Evolutionary conservation across 306 rosid species (phyloP).

Genomic region (Cicer bijugum): DNA sequence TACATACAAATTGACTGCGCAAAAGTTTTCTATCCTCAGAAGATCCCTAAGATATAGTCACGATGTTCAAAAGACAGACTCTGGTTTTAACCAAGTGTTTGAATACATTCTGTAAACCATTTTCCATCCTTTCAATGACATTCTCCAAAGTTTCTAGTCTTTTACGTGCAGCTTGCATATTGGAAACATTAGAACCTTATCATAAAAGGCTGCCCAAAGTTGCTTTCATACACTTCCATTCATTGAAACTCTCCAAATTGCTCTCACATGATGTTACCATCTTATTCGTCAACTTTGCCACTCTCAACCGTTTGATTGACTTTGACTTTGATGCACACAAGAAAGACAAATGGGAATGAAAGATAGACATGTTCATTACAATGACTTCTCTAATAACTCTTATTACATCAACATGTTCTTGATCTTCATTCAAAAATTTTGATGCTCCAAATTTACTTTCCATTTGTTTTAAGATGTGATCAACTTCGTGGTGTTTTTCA

Average conservation of each 20-base stretch:
- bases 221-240: conserved; percentile 53
- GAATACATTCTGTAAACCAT: conserved; percentile 3
- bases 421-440: conserved; percentile 41
- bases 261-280: conserved; percentile 45
- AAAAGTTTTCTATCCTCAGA: not conserved
- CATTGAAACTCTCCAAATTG: conserved; percentile 43
- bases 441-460: conserved; percentile 48
- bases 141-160: conserved; percentile 59
- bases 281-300: conserved; percentile 58
- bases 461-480: conserved; percentile 49
- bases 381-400: not conserved
- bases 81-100: no score
- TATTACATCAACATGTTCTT: conserved; percentile 42
- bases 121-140: conserved; percentile 60
- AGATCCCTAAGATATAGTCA: conserved; percentile 42
- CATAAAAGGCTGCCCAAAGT: conserved; percentile 41
- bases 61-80: not conserved
- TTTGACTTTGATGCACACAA: conserved; percentile 50
- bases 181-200: conserved; percentile 40
- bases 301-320: conserved; percentile 51
- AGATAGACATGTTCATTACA: conserved; percentile 45
- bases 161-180: conserved; percentile 44
- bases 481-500: conserved; percentile 57
- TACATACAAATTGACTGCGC: not conserved
- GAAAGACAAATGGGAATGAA: conserved; percentile 54